Base-by-base conservation (phyloP, 164 flowering plant species). In the Annona cherimola region DNA sequence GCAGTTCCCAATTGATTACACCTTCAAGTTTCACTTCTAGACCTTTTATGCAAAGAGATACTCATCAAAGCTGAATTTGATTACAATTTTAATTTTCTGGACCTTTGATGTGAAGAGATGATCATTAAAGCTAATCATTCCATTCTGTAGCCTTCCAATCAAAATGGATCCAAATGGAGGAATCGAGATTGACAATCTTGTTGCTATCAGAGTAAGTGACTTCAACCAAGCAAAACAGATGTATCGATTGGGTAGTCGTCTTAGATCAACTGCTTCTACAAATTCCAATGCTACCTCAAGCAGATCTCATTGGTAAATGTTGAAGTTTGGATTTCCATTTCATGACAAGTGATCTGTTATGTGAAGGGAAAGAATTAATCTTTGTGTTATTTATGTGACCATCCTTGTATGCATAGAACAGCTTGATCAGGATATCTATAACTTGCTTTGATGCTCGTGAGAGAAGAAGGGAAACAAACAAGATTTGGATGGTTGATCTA, bases 401-500 rank as follows among this genome's bases (percentile, higher is more conserved):
- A 39, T 67, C 62, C 39, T 44, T 57, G 20, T 50, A 44, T 79
- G 78, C 64, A 70, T 59, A 43, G 62, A 40, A 71, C 77, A 86
- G 90, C 83, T 82, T 88, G 88, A 83, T 81, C 68, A 87, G 90
- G 68, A 73, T 89, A 71, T 69, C 84, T 64, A 72, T 86, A 66
- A 81, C 83, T 60, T 79, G 83, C 41, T 65, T 39, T 61, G 65
- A 78, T 77, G 86, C 83, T 55, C 80, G 78, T n/a, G 86, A 82
- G 76, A 84, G 92, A 74, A 68, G 81, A 45, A 80, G 81, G 66
- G 84, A 76, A 76, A 82, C 80, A 68, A 89, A 79, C 42, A 89
- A 89, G 75, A 62, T 87, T 71, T 89, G 93, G 93, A 81, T 87
- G 81, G 82, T 89, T 69, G 93, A 89, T 76, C 87, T 89, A 42